phyloP scores from a whole-genome alignment of 805 yeast genomes.

The Cyberlindnera petersonii region DNA sequence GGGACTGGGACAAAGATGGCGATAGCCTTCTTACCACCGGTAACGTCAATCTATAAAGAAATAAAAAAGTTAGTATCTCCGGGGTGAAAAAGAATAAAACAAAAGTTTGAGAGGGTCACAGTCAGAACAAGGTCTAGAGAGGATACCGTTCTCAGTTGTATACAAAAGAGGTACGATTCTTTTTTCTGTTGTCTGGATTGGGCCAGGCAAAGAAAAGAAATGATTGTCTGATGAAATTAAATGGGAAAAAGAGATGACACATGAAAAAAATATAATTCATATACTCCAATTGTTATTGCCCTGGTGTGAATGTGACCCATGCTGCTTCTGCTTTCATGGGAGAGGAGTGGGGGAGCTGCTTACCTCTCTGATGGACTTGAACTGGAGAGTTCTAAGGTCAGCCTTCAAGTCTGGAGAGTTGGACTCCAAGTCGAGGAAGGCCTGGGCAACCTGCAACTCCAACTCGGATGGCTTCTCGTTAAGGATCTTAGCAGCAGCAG shows the following conservation, averaged over 20 bases:
- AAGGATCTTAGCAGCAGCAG: constrained; percentile 95
- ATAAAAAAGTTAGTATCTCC: constrained; percentile 20
- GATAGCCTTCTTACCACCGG: constrained; percentile 98
- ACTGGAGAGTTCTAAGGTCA: constrained; percentile 96
- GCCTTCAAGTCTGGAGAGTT: constrained; percentile 95
- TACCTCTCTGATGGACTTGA: constrained; percentile 94
- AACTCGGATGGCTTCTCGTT: constrained; percentile 95
- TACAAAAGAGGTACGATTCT: constrained; percentile 6
- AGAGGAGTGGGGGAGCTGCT: too few species aligned
- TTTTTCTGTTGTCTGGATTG: constrained; percentile 11
- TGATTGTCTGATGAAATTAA: too few species aligned
- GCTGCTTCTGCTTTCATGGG: too few species aligned
- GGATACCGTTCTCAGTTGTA: constrained; percentile 7
- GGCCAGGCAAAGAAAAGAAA: too few species aligned
- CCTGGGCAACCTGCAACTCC: constrained; percentile 99
- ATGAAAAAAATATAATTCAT: too few species aligned
- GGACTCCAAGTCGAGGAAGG: constrained; percentile 91
- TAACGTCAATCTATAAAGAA: constrained; percentile 66
- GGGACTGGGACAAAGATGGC: constrained; percentile 98
- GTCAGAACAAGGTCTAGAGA: constrained; percentile 6
- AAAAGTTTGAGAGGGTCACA: constrained; percentile 3
- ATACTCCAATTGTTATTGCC: too few species aligned
- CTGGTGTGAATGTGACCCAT: too few species aligned
- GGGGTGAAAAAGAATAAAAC: background rate
- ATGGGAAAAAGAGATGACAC: too few species aligned